Conservation (phyloP, 805 yeast genomes). For the Candida sithepensis region DNA sequence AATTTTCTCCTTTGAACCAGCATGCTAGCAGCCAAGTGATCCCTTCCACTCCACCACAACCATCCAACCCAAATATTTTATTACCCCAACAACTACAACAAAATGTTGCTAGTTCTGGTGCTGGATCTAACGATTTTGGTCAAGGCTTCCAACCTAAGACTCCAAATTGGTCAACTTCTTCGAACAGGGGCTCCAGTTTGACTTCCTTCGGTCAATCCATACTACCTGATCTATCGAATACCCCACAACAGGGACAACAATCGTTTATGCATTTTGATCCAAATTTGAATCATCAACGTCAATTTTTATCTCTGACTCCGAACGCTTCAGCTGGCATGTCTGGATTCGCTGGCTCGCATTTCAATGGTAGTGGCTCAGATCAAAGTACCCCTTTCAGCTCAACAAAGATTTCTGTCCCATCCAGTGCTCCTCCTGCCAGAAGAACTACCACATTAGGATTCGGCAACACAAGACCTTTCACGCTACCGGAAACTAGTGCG, state of each 20-base stretch:
- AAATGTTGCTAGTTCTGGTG: slow-evolving; percentile 3
- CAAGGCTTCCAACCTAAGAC: slow-evolving; percentile 28
- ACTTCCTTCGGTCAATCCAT: slow-evolving; percentile 18
- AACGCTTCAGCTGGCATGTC: slow-evolving; percentile 15
- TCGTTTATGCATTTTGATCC: slow-evolving; percentile 7
- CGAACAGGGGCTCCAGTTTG: slow-evolving; percentile 5
- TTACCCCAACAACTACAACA: slow-evolving; percentile 11
- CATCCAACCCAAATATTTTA: slow-evolving; percentile 17
- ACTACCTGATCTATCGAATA: slow-evolving; percentile 19
- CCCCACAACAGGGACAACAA: slow-evolving; percentile 16
- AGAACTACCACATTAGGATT: slow-evolving; percentile 20
- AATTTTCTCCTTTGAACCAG: slow-evolving; percentile 22
- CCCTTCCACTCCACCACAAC: slow-evolving; percentile 28
- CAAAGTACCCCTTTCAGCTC: slow-evolving; percentile 23
- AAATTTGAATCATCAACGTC: slow-evolving; percentile 8
- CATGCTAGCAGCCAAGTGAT: slow-evolving; percentile 13
- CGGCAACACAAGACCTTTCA: slow-evolving; percentile 18
- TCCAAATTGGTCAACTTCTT: slow-evolving; percentile 34
- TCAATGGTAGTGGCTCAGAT: slow-evolving; percentile 5
- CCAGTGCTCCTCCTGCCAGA: slow-evolving; percentile 23
- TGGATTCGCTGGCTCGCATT: slow-evolving; percentile 14
- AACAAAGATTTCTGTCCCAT: slow-evolving; percentile 12
- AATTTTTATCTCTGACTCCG: slow-evolving; percentile 23
- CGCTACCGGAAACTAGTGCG: slow-evolving; percentile 18
- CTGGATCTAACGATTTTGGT: neutral